Conservation (phyloP, 306 rosid genomes). For the Gynostemma pentaphyllum region DNA sequence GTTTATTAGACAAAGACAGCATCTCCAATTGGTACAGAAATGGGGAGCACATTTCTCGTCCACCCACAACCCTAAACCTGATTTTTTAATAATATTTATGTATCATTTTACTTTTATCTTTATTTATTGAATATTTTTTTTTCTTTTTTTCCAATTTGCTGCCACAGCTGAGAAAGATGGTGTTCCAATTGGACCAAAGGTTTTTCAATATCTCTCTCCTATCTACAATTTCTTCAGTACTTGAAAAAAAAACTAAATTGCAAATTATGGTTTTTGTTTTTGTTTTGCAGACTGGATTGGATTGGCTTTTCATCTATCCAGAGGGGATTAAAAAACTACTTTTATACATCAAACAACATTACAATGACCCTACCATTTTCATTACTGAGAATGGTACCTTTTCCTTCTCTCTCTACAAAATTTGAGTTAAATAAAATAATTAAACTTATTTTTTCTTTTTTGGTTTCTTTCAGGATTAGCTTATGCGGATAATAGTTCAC, state of each 20-base stretch:
- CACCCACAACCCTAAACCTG: too few species aligned
- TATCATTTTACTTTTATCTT: too few species aligned
- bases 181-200: constrained; percentile 22
- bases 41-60: too few species aligned
- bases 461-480: constrained; percentile 4
- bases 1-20: too few species aligned
- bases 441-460: not conserved
- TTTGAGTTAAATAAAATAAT: not conserved
- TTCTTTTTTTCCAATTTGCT: not conserved
- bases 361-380: constrained; percentile 3
- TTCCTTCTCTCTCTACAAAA: not conserved
- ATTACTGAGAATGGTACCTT: constrained; percentile 12
- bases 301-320: constrained; percentile 13
- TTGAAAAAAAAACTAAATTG: not conserved
- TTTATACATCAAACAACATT: not conserved
- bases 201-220: not conserved
- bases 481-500: constrained; percentile 6
- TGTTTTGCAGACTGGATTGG: constrained; percentile 7
- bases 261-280: not conserved
- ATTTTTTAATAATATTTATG: too few species aligned
- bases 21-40: too few species aligned
- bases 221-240: not conserved
- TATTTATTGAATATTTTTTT: not conserved
- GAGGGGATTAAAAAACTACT: not conserved
- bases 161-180: constrained; percentile 24